Conservation (phyloP, 768 basidiomycete genomes). For the Kondoa subrosea region DNA sequence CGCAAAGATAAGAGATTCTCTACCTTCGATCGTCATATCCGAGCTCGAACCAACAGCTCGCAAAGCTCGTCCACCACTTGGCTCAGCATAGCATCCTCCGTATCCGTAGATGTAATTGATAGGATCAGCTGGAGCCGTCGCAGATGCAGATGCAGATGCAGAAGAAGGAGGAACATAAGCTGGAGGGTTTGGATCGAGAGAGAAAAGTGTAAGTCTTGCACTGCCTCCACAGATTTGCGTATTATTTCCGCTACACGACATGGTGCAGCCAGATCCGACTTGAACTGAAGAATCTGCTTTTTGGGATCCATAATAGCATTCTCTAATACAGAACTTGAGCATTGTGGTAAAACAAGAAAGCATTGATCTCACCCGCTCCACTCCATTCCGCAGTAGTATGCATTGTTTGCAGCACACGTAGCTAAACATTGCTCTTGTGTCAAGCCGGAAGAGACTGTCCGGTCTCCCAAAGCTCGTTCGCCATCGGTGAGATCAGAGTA, state of each 20-base stretch:
- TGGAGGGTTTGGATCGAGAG: neutral
- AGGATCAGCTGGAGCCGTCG: too few relatives aligned
- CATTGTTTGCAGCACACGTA: neutral
- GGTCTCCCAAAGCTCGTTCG: neutral
- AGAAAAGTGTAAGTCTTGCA: neutral
- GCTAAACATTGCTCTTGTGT: neutral
- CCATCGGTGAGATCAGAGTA: neutral
- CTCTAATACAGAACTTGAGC: neutral
- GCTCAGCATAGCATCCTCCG: neutral
- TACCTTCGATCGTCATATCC: neutral
- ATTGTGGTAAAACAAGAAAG: neutral
- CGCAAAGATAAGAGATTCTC: too few relatives aligned
- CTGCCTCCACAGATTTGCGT: neutral
- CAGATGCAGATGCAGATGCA: too few relatives aligned
- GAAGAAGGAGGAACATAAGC: neutral
- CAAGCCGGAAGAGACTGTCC: neutral
- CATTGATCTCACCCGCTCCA: neutral
- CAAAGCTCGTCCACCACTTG: too few relatives aligned
- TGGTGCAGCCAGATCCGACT: neutral
- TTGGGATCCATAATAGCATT: neutral
- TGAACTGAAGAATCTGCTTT: neutral
- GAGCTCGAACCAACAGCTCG: neutral
- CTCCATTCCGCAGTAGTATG: neutral
- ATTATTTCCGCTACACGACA: neutral
- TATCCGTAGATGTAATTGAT: neutral